Evolutionary conservation across 768 basidiomycete species (phyloP).

Genomic region (Neoboletus magnificus): DNA sequence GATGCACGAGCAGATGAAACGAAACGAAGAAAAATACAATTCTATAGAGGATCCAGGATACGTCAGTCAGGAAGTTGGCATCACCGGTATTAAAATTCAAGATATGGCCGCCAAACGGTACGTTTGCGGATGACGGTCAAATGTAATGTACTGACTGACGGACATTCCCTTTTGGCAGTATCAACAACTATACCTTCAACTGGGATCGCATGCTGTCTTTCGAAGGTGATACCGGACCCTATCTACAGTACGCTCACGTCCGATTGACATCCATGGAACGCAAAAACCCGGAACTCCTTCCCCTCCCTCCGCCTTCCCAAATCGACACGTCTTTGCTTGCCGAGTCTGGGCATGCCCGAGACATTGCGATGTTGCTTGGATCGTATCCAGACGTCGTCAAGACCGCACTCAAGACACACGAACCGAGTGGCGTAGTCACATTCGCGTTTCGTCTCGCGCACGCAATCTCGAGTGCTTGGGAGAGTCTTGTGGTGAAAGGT

Average conservation of each 20-base stretch:
- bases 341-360: slow-evolving; percentile 69
- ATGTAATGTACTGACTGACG: not conserved
- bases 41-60: slow-evolving; percentile 84
- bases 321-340: slow-evolving; percentile 68
- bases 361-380: slow-evolving; percentile 83
- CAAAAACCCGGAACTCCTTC: slow-evolving; percentile 84
- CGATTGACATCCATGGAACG: slow-evolving; percentile 87
- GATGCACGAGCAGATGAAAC: slow-evolving; percentile 97
- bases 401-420: slow-evolving; percentile 77
- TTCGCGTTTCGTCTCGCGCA: slow-evolving; percentile 86
- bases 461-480: slow-evolving; percentile 90
- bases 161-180: slow-evolving; percentile 42
- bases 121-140: slow-evolving; percentile 16
- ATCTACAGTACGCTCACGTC: slow-evolving; percentile 96
- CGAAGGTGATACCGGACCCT: slow-evolving; percentile 94
- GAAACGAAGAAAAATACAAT: slow-evolving; percentile 89
- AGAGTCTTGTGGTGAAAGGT: slow-evolving; percentile 81
- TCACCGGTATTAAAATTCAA: slow-evolving; percentile 96
- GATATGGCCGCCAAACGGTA: slow-evolving; percentile 94
- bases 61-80: slow-evolving; percentile 80
- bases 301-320: slow-evolving; percentile 65
- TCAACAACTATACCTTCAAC: slow-evolving; percentile 95
- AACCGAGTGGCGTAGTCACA: slow-evolving; percentile 89
- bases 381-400: slow-evolving; percentile 91
- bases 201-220: slow-evolving; percentile 94